These are phyloP conservation scores for Kitagawia praeruptora DNA, from an alignment of 129 eudicot genomes.

Conservation along the genomic window DNA sequence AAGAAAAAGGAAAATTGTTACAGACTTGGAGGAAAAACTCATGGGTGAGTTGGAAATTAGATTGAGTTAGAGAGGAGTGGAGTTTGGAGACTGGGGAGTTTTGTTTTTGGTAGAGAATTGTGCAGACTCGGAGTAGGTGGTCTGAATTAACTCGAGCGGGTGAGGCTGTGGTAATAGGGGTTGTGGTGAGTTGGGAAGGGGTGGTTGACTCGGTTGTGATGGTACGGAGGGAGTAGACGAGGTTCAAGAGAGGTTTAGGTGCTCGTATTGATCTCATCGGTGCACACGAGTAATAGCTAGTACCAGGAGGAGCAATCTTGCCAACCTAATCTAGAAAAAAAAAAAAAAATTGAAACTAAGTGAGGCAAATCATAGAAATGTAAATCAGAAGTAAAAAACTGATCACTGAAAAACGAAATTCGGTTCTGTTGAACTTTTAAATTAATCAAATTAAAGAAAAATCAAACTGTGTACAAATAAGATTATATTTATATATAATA, in stretches of 20 bases:
- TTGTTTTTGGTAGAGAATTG: slow-evolving; percentile 76
- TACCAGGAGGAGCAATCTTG: too few species aligned
- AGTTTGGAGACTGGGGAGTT: slow-evolving; percentile 50
- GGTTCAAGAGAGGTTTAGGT: slow-evolving; percentile 15
- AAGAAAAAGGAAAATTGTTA: slow-evolving; percentile 67
- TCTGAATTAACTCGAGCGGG: slow-evolving; percentile 36
- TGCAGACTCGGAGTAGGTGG: slow-evolving; percentile 63
- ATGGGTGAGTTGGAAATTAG: slow-evolving; percentile 53
- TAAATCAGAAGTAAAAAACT: too few species aligned
- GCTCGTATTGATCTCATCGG: slow-evolving; percentile 10
- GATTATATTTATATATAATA: too few species aligned
- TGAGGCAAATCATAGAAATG: too few species aligned
- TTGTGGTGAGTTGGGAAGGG: slow-evolving; percentile 7
- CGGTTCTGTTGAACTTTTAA: too few species aligned
- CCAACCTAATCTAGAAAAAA: too few species aligned
- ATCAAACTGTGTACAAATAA: too few species aligned
- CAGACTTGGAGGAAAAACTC: slow-evolving; percentile 90
- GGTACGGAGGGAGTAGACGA: slow-evolving; percentile 22
- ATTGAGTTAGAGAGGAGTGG: slow-evolving; percentile 32
- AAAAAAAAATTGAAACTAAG: too few species aligned
- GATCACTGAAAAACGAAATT: too few species aligned
- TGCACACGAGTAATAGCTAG: background rate
- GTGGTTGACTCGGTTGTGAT: background rate
- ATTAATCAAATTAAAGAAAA: too few species aligned
- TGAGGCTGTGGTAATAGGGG: background rate